A percentile compares a stretch with the other conserved stretches of the same genome.
phyloP scores from a whole-genome alignment of 441 rosid genomes.

The Gossypium aridum region DNA sequence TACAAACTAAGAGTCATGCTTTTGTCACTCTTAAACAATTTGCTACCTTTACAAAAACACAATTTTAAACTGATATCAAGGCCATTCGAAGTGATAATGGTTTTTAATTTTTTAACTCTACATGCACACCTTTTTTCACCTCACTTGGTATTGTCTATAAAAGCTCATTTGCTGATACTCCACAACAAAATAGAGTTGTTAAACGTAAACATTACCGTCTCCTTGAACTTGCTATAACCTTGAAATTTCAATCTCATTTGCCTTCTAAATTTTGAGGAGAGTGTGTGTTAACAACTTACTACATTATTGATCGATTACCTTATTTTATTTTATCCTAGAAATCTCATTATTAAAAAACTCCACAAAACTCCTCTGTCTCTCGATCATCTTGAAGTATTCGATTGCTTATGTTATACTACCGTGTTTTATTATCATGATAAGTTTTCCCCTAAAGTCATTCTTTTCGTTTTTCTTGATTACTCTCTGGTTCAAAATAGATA shows the following conservation, averaged over 20 bases:
- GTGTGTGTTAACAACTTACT: neutral
- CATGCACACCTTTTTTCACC: neutral
- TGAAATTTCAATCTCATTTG: too few relatives aligned
- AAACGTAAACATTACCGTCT: neutral
- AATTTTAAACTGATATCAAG: neutral
- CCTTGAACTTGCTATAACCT: too few relatives aligned
- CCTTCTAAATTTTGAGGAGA: neutral
- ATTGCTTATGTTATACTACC: neutral
- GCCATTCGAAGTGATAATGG: neutral
- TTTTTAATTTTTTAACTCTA: neutral
- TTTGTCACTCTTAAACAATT: neutral
- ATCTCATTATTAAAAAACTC: neutral
- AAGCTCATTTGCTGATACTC: neutral
- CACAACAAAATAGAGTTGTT: neutral
- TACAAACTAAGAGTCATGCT: neutral
- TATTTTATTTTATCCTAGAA: neutral
- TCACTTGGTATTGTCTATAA: neutral
- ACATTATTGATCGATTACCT: neutral
- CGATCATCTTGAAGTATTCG: neutral
- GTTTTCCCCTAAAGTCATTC: neutral
- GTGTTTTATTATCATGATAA: too few relatives aligned
- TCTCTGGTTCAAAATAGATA: neutral
- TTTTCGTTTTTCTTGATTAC: too few relatives aligned
- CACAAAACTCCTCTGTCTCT: neutral
- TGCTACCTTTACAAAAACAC: neutral